Evolutionary conservation across 2,329 filamentous ascomycete species (phyloP), one percentile per base, ranked within the genome.

Genomic region (Parastagonospora avenae): DNA sequence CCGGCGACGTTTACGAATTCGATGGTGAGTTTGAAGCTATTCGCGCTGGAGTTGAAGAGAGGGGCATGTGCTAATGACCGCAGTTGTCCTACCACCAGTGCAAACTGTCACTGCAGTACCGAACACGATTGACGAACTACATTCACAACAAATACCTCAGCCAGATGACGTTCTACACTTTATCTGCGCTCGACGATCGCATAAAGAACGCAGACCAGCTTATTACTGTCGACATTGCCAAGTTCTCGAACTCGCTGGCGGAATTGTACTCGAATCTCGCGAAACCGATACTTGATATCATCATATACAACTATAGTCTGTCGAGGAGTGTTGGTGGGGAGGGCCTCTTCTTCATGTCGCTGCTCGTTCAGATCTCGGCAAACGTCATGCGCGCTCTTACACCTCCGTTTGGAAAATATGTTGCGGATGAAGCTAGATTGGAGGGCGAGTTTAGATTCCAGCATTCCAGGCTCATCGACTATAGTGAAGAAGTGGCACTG

Each of bases 181-280:
- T 99, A 45, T 95, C 92, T 1, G 92, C 94, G 0, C 82, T 99
- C 31, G 94, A 99, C 67, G 94, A 99, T 72, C 86, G 94, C 70
- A 96, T 99, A 82, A 96, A 97, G 80, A 99, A 99, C 69, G 91
- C 94, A 2, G 94, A 99, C 70, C 94, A 99, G 76, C 83, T 99
- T 37, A 96, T 99, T 64, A 94, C 93, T 0, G 93, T 97, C 27
- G 94, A 99, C 71, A 91, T 99, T 8, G 90, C 92, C 54, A 93
- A 94, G 66, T 99, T 99, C 78, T 94, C 92, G 24, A 96, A 96
- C 73, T 96, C 91, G 63, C 77, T 97, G 54, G 93, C 94, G 1
- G 93, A 97, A 73, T 79, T 99, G 6, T 99, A 99, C 75, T 96
- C 92, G 56, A 97, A 97, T 70, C 79, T 99, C 32, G 94, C 94